phyloP scores from a whole-genome alignment of 371 early-diverging fungal species.

The Mortierella sp. region DNA sequence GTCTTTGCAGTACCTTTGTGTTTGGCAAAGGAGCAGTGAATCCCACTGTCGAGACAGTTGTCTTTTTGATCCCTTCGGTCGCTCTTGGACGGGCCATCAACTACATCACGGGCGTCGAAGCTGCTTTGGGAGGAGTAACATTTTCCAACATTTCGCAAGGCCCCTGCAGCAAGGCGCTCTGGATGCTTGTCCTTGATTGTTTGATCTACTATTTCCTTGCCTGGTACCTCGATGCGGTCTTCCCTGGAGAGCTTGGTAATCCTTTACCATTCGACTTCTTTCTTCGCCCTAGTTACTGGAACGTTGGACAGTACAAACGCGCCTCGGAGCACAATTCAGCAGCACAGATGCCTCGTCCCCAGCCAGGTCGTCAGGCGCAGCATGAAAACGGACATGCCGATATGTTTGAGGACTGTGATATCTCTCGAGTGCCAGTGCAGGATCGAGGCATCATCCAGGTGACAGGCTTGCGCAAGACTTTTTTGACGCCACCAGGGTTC shows the following conservation, averaged over 20 bases:
- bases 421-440: slow-evolving; percentile 30
- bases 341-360: not conserved
- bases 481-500: slow-evolving; percentile 26
- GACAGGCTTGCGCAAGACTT: slow-evolving; percentile 33
- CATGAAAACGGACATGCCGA: slow-evolving; percentile 24
- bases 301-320: slow-evolving; percentile 17
- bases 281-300: slow-evolving; percentile 57
- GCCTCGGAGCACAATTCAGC: not conserved
- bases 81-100: slow-evolving; percentile 54
- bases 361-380: not conserved
- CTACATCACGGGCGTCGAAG: slow-evolving; percentile 51
- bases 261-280: slow-evolving; percentile 54
- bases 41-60: slow-evolving; percentile 41
- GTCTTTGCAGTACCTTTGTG: slow-evolving; percentile 35
- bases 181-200: slow-evolving; percentile 53
- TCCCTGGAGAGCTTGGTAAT: slow-evolving; percentile 48
- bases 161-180: slow-evolving; percentile 43
- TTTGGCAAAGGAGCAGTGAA: slow-evolving; percentile 10
- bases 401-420: slow-evolving; percentile 44
- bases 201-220: slow-evolving; percentile 55
- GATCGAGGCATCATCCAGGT: slow-evolving; percentile 51
- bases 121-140: slow-evolving; percentile 38
- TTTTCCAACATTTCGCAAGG: slow-evolving; percentile 31
- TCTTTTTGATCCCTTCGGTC: slow-evolving; percentile 54
- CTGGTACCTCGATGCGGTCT: slow-evolving; percentile 57